A percentile compares a stretch with the other conserved stretches of the same genome.
Evolutionary conservation across 192 early-diverging fungal species (phyloP).

Genomic region (Coemansia sp.): DNA sequence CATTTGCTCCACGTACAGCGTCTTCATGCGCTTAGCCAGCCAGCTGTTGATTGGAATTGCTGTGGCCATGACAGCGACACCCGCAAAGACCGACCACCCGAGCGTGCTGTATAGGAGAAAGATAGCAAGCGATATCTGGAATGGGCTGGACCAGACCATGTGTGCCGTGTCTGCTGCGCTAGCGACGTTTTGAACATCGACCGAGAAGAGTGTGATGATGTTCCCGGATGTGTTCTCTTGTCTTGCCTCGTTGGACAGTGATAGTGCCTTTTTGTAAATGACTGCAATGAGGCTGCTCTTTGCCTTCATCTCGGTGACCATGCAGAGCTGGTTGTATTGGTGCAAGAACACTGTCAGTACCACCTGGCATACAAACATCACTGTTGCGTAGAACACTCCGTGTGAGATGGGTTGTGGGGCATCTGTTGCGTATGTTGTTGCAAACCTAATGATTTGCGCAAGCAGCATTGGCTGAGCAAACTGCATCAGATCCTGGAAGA

Average conservation of each 20-base stretch:
- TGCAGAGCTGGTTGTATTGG: slow-evolving; percentile 73
- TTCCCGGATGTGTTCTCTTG: slow-evolving; percentile 82
- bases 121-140: slow-evolving; percentile 78
- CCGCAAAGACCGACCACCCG: slow-evolving; percentile 82
- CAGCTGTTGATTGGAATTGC: slow-evolving; percentile 77
- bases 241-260: slow-evolving; percentile 75
- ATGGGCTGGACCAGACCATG: slow-evolving; percentile 74
- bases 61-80: slow-evolving; percentile 78
- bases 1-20: slow-evolving; percentile 81
- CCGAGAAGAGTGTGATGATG: slow-evolving; percentile 68
- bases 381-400: slow-evolving; percentile 76
- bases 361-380: slow-evolving; percentile 76
- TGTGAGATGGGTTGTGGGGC: slow-evolving; percentile 62
- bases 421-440: slow-evolving; percentile 38
- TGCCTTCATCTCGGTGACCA: slow-evolving; percentile 70
- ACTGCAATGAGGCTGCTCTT: slow-evolving; percentile 72
- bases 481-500: slow-evolving; percentile 68
- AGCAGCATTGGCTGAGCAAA: slow-evolving; percentile 84
- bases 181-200: slow-evolving; percentile 64
- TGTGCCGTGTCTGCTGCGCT: slow-evolving; percentile 65
- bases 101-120: slow-evolving; percentile 80
- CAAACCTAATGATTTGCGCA: slow-evolving; percentile 65
- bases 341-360: slow-evolving; percentile 80
- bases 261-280: slow-evolving; percentile 84
- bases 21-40: slow-evolving; percentile 65